Base-by-base conservation (phyloP, 164 flowering plant genomes). In the Liquidambar formosana region DNA sequence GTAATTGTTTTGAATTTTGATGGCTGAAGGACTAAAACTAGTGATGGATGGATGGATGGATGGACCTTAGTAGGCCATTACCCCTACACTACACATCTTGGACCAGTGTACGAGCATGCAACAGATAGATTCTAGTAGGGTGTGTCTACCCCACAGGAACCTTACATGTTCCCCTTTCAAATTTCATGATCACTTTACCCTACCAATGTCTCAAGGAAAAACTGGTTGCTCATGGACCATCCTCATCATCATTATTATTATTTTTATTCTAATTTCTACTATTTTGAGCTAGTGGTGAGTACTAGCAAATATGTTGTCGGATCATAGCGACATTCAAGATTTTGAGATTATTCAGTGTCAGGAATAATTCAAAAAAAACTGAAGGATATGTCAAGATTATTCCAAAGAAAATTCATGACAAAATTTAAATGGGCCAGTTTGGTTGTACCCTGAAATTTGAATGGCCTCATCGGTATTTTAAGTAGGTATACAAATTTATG, bases 131-230 rank as follows among this genome's bases (percentile, higher is more conserved):
- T 22, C 4, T 22, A 21, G 26, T 23, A 56, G 27, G 16, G 46
- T 28, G 23, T 61, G 66, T 69, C 66, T 26, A 23, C 66, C 22
- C 23, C n/a, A 52, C 22, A 62, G 60, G 60, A 61, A 69, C 66
- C 73, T 70, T 26, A 21, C 73, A 70, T 62, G 73, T 70, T 70
- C 67, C 27, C 46, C 21, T 25, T 5, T 54, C 61, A 16, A 11
- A 44, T 54, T 70, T 63, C 44, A 62, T 62, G 10, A 63, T 70
- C 25, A 53, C 53, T 52, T 63, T 62, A 45, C 54, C 67, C 67
- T 52, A 63, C 73, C 54, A 27, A 56, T 25, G 26, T 56, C 15
- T 21, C 22, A 22, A 41, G n/a, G 49, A 28, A 25, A 21, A 26
- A 1, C 52, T 28, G 41, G 45, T 41, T 52, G 5, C 28, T 44